Evolutionary conservation across 352 stramenopile genomes (phyloP), one percentile per base, ranked within the genome.

Genomic region (Aphanomyces stellatus): DNA sequence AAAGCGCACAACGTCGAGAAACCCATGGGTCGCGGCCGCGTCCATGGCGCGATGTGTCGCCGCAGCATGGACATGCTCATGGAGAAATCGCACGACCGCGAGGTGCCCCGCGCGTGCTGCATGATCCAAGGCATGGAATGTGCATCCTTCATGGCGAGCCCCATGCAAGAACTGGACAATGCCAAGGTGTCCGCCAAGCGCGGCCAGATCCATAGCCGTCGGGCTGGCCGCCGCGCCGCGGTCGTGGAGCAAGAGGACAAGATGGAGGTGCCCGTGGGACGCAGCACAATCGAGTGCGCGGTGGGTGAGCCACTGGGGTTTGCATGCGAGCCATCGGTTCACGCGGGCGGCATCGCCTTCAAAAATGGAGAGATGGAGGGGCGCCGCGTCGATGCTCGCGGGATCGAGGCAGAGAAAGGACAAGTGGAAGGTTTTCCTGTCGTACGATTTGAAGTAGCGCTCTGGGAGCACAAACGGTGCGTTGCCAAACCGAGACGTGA

Each of bases 61-160:
- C 6, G 40, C 60, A n/a, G 11, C 46, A 8, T 4, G 11, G 10
- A 13, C 24, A 25, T 67, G 60, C 24, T 57, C 46, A 31, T 67
- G 37, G 7, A 67, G 60, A 46, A 67, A 67, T 13, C 27, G 22
- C 17, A 67, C 41, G 34, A 59, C 17, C 27, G 42, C 22, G 19
- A 60, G n/a, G 35, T 67, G 60, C 15, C 60, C 60, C 7, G 24
- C 34, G 3, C 28, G 17, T 2, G 60, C 60, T 13, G 60, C 60
- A 19, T 30, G 19, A 33, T 67, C 60, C 4, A 67, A 15, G 0
- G 60, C 60, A 19, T 33, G 49, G 71, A 25, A 69, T 61, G 51
- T 79, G 74, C 42, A 83, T 40, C 19, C 74, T 75, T 25, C 68
- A 46, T 40, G 73, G 76, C 7, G 60, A 59, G 33, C 25, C 13